These are phyloP conservation scores for Arachis stenosperma DNA, from an alignment of 306 rosid species.

Conservation along the genomic window DNA sequence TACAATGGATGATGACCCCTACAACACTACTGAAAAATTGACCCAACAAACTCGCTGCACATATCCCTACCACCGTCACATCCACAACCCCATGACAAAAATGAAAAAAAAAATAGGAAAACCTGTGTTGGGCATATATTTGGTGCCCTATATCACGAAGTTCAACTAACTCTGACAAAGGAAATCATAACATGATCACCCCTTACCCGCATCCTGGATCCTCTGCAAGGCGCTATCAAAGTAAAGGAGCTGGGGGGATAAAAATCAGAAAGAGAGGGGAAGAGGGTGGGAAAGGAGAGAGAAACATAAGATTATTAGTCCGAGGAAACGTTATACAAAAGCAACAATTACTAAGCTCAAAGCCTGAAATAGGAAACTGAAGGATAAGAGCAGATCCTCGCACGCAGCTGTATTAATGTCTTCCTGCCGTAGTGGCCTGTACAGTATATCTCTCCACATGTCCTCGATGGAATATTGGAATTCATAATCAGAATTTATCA, in stretches of 20 bases:
- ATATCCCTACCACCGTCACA: conserved; percentile 41
- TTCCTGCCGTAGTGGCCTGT: conserved; percentile 52
- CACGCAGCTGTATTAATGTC: conserved; percentile 46
- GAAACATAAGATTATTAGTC: conserved; percentile 49
- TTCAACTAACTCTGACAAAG: conserved; percentile 43
- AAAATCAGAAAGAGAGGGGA: conserved; percentile 39
- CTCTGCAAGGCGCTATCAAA: conserved; percentile 29
- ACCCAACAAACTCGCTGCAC: conserved; percentile 42
- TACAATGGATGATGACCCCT: conserved; percentile 48
- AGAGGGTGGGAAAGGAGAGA: neutral
- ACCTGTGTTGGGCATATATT: conserved; percentile 49
- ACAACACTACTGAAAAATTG: conserved; percentile 44
- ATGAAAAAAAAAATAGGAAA: conserved; percentile 7
- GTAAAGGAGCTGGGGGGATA: conserved; percentile 36
- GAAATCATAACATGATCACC: conserved; percentile 25
- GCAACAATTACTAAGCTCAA: conserved; percentile 53
- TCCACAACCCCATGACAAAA: conserved; percentile 29
- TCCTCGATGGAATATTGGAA: conserved; percentile 50
- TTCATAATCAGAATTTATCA: conserved; percentile 42
- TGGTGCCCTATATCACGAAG: conserved; percentile 51
- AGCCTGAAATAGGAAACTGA: conserved; percentile 48
- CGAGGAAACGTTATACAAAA: conserved; percentile 58
- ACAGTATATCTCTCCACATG: conserved; percentile 58
- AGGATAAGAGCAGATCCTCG: conserved; percentile 43
- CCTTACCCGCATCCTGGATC: conserved; percentile 16